These are phyloP conservation scores for Arabidopsis suecica DNA, from an alignment of 345 rosid species.

Conservation along the genomic window DNA sequence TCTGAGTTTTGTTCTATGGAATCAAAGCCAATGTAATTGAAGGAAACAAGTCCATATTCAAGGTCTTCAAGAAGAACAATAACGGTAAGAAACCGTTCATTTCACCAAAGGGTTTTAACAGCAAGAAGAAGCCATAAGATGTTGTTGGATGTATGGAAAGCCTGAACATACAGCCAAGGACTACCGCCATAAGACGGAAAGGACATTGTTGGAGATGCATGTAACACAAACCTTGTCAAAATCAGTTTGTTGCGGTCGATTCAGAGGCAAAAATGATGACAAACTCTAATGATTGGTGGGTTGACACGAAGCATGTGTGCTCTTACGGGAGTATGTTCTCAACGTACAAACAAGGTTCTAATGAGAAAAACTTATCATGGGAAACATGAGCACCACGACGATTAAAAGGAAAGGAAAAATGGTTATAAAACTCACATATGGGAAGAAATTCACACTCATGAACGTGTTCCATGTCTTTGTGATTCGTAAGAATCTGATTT, in stretches of 20 bases:
- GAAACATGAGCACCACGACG: background rate
- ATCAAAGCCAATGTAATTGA: no score
- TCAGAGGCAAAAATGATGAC: background rate
- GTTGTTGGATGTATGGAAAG: slow-evolving; percentile 5
- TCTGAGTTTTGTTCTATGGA: no score
- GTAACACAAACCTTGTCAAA: background rate
- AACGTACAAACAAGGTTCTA: background rate
- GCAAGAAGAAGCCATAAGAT: background rate
- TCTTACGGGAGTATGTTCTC: background rate
- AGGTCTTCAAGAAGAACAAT: background rate
- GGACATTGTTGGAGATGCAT: background rate
- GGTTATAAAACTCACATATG: no score
- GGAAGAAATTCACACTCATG: no score
- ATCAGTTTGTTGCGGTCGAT: background rate
- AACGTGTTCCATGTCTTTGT: no score
- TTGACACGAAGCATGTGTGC: background rate
- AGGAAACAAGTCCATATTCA: background rate
- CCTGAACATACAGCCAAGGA: background rate
- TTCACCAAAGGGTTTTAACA: background rate
- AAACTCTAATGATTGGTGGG: background rate
- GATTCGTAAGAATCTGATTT: no score
- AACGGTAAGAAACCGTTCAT: background rate
- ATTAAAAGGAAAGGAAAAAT: background rate
- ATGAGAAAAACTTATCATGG: background rate
- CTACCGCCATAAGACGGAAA: background rate